These are phyloP conservation scores for Fusarium scirpi DNA, from an alignment of 2,329 filamentous ascomycete genomes.

Conservation along the genomic window DNA sequence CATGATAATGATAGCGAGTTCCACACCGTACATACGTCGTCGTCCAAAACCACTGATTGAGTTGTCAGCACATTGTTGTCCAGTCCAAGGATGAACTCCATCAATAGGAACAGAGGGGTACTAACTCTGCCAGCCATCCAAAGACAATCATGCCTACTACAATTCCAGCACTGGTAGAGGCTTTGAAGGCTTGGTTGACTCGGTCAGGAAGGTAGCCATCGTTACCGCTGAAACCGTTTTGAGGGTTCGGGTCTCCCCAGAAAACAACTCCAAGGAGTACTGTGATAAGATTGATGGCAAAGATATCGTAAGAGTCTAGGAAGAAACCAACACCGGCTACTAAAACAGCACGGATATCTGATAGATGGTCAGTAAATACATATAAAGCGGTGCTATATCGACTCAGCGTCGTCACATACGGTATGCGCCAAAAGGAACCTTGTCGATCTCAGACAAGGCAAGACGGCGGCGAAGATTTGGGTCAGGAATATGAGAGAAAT, in stretches of 20 bases:
- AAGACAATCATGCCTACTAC: slow-evolving; percentile 83
- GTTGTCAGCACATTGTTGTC: slow-evolving; percentile 28
- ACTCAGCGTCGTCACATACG: slow-evolving; percentile 53
- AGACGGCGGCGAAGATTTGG: slow-evolving; percentile 81
- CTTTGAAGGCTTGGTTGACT: slow-evolving; percentile 81
- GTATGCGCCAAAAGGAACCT: slow-evolving; percentile 80
- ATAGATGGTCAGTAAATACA: slow-evolving; percentile 14
- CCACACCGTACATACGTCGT: slow-evolving; percentile 85
- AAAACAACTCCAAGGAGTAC: slow-evolving; percentile 81
- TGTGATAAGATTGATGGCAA: slow-evolving; percentile 81
- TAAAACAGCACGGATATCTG: slow-evolving; percentile 75
- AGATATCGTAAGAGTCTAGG: slow-evolving; percentile 84
- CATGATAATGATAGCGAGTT: slow-evolving; percentile 78
- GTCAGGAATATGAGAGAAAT: slow-evolving; percentile 73
- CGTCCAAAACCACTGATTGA: slow-evolving; percentile 70
- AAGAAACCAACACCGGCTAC: slow-evolving; percentile 88
- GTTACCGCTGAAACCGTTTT: slow-evolving; percentile 63
- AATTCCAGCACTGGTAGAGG: slow-evolving; percentile 83
- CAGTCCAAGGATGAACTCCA: background rate
- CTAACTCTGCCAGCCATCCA: slow-evolving; percentile 78
- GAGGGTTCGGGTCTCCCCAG: slow-evolving; percentile 65
- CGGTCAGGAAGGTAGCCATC: slow-evolving; percentile 70
- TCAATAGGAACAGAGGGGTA: slow-evolving; percentile 4
- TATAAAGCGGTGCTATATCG: background rate
- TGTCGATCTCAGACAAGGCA: slow-evolving; percentile 83